Evolutionary conservation across 2,329 filamentous ascomycete genomes (phyloP).

Genomic region (Alternaria sp.): DNA sequence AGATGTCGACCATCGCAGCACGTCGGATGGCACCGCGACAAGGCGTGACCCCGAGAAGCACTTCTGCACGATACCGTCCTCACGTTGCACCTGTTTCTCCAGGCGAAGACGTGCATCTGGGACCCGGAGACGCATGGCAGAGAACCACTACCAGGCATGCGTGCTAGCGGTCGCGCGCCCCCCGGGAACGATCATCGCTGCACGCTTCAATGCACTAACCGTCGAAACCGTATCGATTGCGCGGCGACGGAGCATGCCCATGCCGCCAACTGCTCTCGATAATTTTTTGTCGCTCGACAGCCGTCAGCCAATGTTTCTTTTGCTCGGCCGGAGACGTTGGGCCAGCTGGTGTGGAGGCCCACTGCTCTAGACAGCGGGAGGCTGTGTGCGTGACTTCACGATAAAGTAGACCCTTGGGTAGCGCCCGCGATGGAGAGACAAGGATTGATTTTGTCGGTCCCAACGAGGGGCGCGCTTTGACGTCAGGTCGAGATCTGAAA

Average conservation of each 20-base stretch:
- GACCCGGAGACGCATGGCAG: conserved; percentile 1
- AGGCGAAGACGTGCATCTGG: neutral
- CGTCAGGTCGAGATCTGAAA: conserved; percentile 1
- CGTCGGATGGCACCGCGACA: neutral
- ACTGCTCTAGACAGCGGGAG: neutral
- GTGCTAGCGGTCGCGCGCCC: conserved; percentile 1
- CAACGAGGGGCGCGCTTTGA: conserved; percentile 1
- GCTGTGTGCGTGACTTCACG: conserved; percentile 1
- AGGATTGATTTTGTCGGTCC: neutral
- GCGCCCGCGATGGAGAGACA: neutral
- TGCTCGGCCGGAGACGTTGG: neutral
- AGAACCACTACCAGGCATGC: neutral
- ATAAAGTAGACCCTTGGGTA: neutral
- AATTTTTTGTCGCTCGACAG: neutral
- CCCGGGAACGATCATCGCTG: conserved; percentile 23
- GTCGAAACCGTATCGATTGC: conserved; percentile 30
- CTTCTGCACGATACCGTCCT: neutral
- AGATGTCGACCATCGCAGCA: neutral
- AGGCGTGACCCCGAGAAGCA: neutral
- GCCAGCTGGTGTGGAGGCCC: neutral
- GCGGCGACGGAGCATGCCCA: conserved; percentile 8
- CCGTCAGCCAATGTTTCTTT: neutral
- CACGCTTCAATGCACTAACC: conserved; percentile 19
- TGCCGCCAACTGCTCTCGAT: neutral
- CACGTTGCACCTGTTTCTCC: neutral